These are phyloP conservation scores for Raphanus sativus DNA, from an alignment of 345 rosid genomes.

Conservation along the genomic window DNA sequence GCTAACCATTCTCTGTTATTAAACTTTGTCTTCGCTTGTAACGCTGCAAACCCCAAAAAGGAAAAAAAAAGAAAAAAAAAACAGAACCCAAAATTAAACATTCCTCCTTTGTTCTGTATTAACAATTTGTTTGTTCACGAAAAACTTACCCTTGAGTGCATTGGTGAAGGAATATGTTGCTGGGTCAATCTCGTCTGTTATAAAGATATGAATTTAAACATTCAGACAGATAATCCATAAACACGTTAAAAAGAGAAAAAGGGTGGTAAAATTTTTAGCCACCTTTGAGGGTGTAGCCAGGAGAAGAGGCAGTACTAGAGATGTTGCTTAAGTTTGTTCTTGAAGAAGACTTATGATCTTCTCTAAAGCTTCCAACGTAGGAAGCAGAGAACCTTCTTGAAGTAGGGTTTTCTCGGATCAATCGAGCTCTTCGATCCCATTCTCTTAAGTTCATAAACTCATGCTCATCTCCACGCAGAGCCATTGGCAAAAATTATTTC, in stretches of 20 bases:
- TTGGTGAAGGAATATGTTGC: constrained; percentile 85
- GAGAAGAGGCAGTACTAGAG: constrained; percentile 94
- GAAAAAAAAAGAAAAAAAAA: neutral
- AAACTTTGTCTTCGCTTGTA: constrained; percentile 67
- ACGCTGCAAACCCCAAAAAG: constrained; percentile 46
- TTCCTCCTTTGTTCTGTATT: neutral
- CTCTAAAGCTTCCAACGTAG: constrained; percentile 67
- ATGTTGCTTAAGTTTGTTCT: constrained; percentile 58
- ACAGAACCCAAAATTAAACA: neutral
- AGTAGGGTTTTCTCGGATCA: constrained; percentile 49
- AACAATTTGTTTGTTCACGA: neutral
- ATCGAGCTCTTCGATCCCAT: constrained; percentile 54
- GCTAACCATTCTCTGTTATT: constrained; percentile 63
- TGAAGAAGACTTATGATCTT: constrained; percentile 57
- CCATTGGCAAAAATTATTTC: constrained; percentile 31
- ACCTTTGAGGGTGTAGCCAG: constrained; percentile 68
- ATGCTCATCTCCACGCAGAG: constrained; percentile 36
- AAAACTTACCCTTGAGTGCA: constrained; percentile 69
- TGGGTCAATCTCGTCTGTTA: constrained; percentile 89
- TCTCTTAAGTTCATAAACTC: constrained; percentile 52
- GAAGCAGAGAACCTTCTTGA: constrained; percentile 86
- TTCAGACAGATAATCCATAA: neutral
- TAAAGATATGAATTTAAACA: constrained; percentile 2
- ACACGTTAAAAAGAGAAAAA: neutral
- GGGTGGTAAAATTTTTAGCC: constrained; percentile 18